Percentiles rank a stretch among this genome's conserved stretches.
phyloP scores from a whole-genome alignment of 495 filamentous ascomycete genomes.

The Tuber aestivum region DNA sequence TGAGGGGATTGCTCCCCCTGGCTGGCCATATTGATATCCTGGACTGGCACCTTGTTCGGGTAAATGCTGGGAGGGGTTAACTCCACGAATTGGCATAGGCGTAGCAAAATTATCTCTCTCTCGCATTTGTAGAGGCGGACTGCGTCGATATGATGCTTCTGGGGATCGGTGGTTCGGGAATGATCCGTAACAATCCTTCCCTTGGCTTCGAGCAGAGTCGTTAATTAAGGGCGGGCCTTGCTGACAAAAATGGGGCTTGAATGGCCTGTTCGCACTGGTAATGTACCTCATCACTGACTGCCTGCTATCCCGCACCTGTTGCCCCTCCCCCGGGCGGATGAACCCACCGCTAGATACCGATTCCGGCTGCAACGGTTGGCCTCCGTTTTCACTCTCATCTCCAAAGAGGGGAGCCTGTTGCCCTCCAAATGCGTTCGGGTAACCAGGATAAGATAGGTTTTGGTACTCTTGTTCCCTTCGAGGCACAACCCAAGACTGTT shows the following conservation, averaged over 20 bases:
- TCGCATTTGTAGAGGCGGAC: constrained; percentile 5
- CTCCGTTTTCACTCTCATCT: neutral
- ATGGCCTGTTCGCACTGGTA: neutral
- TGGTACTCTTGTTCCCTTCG: neutral
- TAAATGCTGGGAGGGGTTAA: constrained; percentile 9
- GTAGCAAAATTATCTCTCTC: constrained; percentile 1
- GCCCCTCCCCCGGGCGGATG: neutral
- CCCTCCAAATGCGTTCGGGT: neutral
- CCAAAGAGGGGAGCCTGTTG: neutral
- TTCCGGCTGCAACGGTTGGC: neutral
- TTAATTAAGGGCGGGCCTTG: neutral
- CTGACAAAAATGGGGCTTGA: constrained; percentile 1
- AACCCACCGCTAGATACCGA: neutral
- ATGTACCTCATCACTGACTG: neutral
- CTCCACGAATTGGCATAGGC: constrained; percentile 6
- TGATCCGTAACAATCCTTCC: neutral
- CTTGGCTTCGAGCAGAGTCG: neutral
- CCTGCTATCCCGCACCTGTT: neutral
- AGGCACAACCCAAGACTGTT: neutral
- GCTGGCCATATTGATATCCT: constrained; percentile 11
- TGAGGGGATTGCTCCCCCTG: constrained; percentile 59
- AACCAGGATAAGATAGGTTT: neutral
- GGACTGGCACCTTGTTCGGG: neutral
- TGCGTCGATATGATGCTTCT: constrained; percentile 13
- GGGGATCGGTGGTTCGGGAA: constrained; percentile 9